Evolutionary conservation across 768 basidiomycete species (phyloP), one percentile per base, ranked within the genome.

Genomic region (Heimioporus sp.): DNA sequence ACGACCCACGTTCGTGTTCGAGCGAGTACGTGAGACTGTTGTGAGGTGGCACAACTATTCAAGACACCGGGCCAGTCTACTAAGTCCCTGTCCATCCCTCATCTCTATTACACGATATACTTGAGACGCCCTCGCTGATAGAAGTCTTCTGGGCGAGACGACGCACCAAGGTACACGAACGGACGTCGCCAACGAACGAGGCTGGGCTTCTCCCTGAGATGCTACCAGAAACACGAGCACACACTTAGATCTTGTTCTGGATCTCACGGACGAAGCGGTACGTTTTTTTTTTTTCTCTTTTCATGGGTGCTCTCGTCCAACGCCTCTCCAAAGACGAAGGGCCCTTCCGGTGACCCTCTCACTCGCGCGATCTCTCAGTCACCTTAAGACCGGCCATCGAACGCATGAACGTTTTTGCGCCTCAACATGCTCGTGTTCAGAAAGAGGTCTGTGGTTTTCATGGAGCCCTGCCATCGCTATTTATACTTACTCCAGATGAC

Each of bases 341-440:
- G 53, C 4, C 6, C 17, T 30, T 40, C 37, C 0, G n/a, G n/a
- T n/a, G n/a, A n/a, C 16, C 20, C 20, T 34, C 21, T 13, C 12
- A 43, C 13, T n/a, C n/a, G 28, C 17, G 21, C 38, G 13, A 32
- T 46, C 44, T 55, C 39, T 62, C 37, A 38, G 35, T 38, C 1
- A 0, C 30, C 5, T 24, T 46, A 37, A 37, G 60, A 38, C 43
- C 30, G 37, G 53, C 34, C 32, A 35, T 61, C 10, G 60, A 61
- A 16, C 57, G 60, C 11, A 51, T 59, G 60, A 61, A 61, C 32
- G 40, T 51, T 41, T 62, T 59, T 6, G 60, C 60, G 17, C 60
- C 61, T 10, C 57, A 59, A 30, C 57, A 63, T 4, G 51, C 60
- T 28, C 60, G 60, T 16, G 44, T 61, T 1, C 61, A 59, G 28